Percentiles rank a stretch among this genome's conserved stretches.
These are phyloP conservation scores for Talaromyces marneffei DNA, from an alignment of 2,329 filamentous ascomycete species.

Conservation along the genomic window DNA sequence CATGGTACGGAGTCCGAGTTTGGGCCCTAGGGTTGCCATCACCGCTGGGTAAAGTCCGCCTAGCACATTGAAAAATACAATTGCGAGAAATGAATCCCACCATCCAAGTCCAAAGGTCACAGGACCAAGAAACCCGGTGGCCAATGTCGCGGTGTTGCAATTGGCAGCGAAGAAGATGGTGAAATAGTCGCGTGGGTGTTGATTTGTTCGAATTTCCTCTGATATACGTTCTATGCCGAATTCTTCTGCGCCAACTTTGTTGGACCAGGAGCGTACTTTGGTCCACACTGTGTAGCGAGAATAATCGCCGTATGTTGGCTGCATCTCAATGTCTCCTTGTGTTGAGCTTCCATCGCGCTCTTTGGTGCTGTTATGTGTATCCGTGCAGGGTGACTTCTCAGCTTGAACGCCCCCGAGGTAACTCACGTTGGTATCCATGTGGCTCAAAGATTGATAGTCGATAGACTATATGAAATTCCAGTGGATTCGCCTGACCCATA, in stretches of 20 bases:
- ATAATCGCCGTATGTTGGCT: constrained; percentile 22
- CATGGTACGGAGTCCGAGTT: neutral
- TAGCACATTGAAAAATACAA: neutral
- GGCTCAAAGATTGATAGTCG: neutral
- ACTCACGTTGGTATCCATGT: neutral
- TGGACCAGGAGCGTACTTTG: neutral
- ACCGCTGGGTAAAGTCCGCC: neutral
- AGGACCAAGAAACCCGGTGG: neutral
- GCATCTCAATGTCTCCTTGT: neutral
- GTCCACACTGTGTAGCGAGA: neutral
- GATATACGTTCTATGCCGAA: constrained; percentile 1
- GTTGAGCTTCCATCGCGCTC: neutral
- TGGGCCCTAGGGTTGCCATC: neutral
- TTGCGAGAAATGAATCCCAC: neutral
- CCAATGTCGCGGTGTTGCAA: neutral
- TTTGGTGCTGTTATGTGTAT: neutral
- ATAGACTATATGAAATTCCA: neutral
- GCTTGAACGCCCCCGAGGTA: neutral
- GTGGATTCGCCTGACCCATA: neutral
- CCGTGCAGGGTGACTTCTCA: neutral
- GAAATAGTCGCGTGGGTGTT: neutral
- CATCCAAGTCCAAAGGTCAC: neutral
- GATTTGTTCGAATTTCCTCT: neutral
- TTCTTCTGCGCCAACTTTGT: neutral
- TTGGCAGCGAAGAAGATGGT: constrained; percentile 1